Conservation (phyloP, 2,329 filamentous ascomycete species). For the Aspergillus pseudoglaucus region DNA sequence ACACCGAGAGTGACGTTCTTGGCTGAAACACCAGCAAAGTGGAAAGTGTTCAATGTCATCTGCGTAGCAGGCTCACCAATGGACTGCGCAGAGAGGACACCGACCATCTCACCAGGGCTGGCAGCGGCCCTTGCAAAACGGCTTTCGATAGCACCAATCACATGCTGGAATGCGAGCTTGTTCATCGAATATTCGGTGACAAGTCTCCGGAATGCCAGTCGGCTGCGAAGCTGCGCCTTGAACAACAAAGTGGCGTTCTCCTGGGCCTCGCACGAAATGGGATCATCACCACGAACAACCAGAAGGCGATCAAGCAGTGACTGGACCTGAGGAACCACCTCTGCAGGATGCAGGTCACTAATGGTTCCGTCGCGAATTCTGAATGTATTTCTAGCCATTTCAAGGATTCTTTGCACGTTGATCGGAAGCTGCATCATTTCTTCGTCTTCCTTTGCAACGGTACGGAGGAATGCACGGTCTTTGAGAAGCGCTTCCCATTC, state of each 20-base stretch:
- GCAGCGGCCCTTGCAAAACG: constrained; percentile 81
- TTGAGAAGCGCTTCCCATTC: constrained; percentile 73
- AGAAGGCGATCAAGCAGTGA: constrained; percentile 69
- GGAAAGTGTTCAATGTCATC: constrained; percentile 99
- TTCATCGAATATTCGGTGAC: constrained; percentile 80
- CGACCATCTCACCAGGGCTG: constrained; percentile 96
- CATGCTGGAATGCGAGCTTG: constrained; percentile 85
- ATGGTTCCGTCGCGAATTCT: constrained; percentile 77
- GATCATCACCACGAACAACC: constrained; percentile 79
- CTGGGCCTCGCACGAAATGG: constrained; percentile 79
- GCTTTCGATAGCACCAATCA: constrained; percentile 83
- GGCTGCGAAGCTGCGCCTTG: constrained; percentile 84
- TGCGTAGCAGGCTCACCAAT: constrained; percentile 98
- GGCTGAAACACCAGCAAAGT: constrained; percentile 98
- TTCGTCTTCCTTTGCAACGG: constrained; percentile 68
- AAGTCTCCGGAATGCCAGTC: constrained; percentile 86
- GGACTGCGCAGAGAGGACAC: constrained; percentile 92
- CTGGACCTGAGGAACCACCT: constrained; percentile 75
- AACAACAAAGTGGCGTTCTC: constrained; percentile 81
- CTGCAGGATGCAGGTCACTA: constrained; percentile 81
- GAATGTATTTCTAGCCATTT: constrained; percentile 84
- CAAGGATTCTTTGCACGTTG: constrained; percentile 84
- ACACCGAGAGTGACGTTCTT: constrained; percentile 99
- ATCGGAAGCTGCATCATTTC: constrained; percentile 86
- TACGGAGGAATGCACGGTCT: constrained; percentile 70